A percentile compares a stretch with the other conserved stretches of the same genome.
These are phyloP conservation scores for Fusarium miscanthi DNA, from an alignment of 2,329 filamentous ascomycete species.

Conservation along the genomic window DNA sequence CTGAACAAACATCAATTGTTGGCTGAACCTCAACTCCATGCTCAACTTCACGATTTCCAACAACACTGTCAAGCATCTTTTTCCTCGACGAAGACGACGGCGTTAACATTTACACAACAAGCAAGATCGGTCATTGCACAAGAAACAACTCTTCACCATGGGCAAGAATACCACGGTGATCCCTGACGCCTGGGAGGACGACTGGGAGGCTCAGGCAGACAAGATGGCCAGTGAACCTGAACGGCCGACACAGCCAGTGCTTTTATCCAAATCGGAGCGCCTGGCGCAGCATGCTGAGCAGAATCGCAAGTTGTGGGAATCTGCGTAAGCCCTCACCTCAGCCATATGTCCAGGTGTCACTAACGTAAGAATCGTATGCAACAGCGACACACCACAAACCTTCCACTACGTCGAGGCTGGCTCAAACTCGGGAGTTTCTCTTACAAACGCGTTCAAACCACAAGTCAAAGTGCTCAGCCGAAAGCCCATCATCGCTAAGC, in stretches of 20 bases:
- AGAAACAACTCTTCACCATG: constrained; percentile 51
- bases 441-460: constrained; percentile 76
- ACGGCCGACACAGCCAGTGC: constrained; percentile 51
- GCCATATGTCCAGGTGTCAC: constrained; percentile 1
- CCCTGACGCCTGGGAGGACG: constrained; percentile 88
- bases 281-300: constrained; percentile 83
- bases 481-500: constrained; percentile 74
- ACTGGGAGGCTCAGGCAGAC: constrained; percentile 87
- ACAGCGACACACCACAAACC: constrained; percentile 78
- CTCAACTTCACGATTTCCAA: constrained; percentile 30
- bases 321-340: constrained; percentile 70
- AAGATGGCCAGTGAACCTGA: constrained; percentile 53
- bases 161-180: constrained; percentile 58
- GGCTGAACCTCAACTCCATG: constrained; percentile 28
- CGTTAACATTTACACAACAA: constrained; percentile 15
- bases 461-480: constrained; percentile 87
- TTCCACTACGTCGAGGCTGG: constrained; percentile 79
- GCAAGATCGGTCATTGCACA: background rate
- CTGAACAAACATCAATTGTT: constrained; percentile 7
- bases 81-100: constrained; percentile 34
- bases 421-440: constrained; percentile 63
- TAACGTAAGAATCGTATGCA: constrained; percentile 4
- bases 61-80: constrained; percentile 20
- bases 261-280: constrained; percentile 78
- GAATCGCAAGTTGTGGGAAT: constrained; percentile 88